Conservation (phyloP, 768 basidiomycete genomes). For the Coprinopsis sp. region DNA sequence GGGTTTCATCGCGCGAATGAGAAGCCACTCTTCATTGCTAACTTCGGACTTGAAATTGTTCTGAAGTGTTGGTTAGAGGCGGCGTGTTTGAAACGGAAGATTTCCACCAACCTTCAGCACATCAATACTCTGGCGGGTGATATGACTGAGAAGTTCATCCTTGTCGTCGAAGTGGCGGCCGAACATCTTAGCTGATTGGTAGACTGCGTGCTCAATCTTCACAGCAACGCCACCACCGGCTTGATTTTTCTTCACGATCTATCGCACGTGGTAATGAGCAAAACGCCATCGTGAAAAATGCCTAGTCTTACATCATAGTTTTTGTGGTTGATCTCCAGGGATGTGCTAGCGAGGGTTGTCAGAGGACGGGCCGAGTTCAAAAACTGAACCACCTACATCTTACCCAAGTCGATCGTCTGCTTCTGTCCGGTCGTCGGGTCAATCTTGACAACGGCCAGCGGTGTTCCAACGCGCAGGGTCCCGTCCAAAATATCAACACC, state of each 20-base stretch:
- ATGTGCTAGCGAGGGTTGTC: slow-evolving; percentile 55
- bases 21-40: slow-evolving; percentile 85
- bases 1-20: slow-evolving; percentile 84
- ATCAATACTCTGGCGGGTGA: slow-evolving; percentile 92
- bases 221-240: slow-evolving; percentile 96
- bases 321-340: slow-evolving; percentile 97
- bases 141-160: slow-evolving; percentile 87
- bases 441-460: slow-evolving; percentile 90
- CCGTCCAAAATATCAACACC: slow-evolving; percentile 97
- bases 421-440: slow-evolving; percentile 85
- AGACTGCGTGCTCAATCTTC: slow-evolving; percentile 97
- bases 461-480: slow-evolving; percentile 85
- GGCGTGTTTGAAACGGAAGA: slow-evolving; percentile 2
- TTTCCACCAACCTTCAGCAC: slow-evolving; percentile 72
- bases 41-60: slow-evolving; percentile 85
- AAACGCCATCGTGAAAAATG: background rate
- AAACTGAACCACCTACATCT: slow-evolving; percentile 63
- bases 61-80: slow-evolving; percentile 33
- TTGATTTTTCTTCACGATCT: slow-evolving; percentile 91
- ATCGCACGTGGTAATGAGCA: slow-evolving; percentile 8
- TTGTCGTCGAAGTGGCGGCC: slow-evolving; percentile 95
- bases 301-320: slow-evolving; percentile 56
- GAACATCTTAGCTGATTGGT: slow-evolving; percentile 93
- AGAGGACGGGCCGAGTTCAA: background rate
- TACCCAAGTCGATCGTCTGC: slow-evolving; percentile 88